phyloP scores from a whole-genome alignment of 108 stramenopile species.

The Cyclostephanos tholiformis region DNA sequence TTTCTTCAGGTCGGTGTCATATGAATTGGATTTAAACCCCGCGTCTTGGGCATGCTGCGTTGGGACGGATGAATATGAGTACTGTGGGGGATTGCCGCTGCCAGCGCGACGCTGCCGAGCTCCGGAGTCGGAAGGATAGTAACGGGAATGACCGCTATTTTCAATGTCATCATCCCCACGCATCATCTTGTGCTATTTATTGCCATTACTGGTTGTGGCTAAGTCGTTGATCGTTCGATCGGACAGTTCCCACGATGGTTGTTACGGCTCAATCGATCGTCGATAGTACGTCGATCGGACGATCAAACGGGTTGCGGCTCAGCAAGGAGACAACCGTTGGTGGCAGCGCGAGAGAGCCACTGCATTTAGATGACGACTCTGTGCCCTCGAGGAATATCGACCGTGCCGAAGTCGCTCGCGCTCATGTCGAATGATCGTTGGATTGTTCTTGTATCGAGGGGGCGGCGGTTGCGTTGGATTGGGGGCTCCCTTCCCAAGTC shows the following conservation, averaged over 20 bases:
- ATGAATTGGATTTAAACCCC: constrained; percentile 21
- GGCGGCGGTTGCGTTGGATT: no score
- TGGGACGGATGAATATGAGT: constrained; percentile 37
- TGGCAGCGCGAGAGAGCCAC: no score
- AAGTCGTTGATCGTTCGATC: background rate
- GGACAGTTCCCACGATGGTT: background rate
- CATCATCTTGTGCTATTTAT: constrained; percentile 31
- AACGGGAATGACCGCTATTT: background rate
- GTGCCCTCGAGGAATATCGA: no score
- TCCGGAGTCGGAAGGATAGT: constrained; percentile 14
- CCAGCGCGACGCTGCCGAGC: constrained; percentile 38
- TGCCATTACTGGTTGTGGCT: background rate
- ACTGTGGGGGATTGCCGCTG: constrained; percentile 5
- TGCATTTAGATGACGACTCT: no score
- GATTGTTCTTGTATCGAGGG: no score
- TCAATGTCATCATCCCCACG: constrained; percentile 49
- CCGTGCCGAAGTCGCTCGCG: no score
- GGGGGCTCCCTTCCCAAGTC: no score
- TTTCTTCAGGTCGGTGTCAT: constrained; percentile 37
- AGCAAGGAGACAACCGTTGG: no score
- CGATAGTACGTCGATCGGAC: no score
- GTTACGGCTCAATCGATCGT: no score
- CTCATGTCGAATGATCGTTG: no score
- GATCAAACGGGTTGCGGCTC: no score
- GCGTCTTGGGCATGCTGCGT: constrained; percentile 19